These are phyloP conservation scores for Cerrena zonata DNA, from an alignment of 1,284 basidiomycete genomes.

Conservation along the genomic window DNA sequence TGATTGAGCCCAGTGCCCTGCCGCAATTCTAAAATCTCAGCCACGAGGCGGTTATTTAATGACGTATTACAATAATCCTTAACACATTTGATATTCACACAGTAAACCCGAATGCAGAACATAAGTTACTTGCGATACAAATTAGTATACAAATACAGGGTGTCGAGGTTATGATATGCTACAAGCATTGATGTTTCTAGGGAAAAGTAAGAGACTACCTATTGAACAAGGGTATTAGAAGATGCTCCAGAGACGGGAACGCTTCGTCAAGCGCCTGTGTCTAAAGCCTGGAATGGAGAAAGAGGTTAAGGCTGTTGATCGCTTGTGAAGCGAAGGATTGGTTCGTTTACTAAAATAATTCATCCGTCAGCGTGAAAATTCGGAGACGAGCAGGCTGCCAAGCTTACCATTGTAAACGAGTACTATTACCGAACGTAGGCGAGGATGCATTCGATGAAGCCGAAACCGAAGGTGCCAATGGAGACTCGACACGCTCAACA, in stretches of 20 bases:
- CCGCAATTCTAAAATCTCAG: no score
- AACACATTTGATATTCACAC: no score
- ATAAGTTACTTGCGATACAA: no score
- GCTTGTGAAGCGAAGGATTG: background rate
- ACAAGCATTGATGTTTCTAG: no score
- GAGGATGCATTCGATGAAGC: background rate
- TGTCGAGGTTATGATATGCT: no score
- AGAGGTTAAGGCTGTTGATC: background rate
- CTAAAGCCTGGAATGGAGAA: slow-evolving; percentile 11
- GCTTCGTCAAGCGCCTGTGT: slow-evolving; percentile 13
- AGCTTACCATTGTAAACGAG: background rate
- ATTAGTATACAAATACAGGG: no score
- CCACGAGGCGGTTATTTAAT: no score
- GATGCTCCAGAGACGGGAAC: slow-evolving; percentile 12
- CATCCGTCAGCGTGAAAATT: no score
- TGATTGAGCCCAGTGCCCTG: no score
- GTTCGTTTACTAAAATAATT: slow-evolving; percentile 9
- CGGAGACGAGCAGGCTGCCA: background rate
- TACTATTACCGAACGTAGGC: background rate
- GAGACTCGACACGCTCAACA: background rate
- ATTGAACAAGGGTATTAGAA: slow-evolving; percentile 4
- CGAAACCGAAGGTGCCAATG: background rate
- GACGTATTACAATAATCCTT: no score
- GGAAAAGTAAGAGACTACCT: no score
- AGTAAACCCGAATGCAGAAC: no score